These are phyloP conservation scores for Peronospora belbahrii DNA, from an alignment of 352 stramenopile genomes.

Conservation along the genomic window DNA sequence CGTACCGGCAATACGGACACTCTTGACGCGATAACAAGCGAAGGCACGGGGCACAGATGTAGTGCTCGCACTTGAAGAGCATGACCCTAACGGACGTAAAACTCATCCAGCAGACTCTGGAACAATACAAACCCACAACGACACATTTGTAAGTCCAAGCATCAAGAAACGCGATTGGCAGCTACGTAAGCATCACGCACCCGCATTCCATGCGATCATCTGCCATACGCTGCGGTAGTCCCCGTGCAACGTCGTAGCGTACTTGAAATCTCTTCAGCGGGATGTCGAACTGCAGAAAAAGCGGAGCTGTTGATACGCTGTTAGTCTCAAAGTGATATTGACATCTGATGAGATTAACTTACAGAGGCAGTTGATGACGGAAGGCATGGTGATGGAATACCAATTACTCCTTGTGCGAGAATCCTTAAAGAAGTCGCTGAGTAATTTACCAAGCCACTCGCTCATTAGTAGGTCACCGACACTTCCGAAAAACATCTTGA, in stretches of 20 bases:
- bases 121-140: background rate
- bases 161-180: too few relatives aligned
- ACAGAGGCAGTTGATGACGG: too few relatives aligned
- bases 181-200: constrained; percentile 2
- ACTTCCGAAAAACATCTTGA: constrained; percentile 12
- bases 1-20: constrained; percentile 24
- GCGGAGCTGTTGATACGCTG: background rate
- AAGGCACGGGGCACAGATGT: constrained; percentile 23
- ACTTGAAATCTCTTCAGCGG: constrained; percentile 5
- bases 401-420: constrained; percentile 1
- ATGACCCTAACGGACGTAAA: constrained; percentile 12
- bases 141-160: too few relatives aligned
- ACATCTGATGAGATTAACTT: too few relatives aligned
- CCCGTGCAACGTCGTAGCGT: constrained; percentile 1
- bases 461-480: constrained; percentile 19
- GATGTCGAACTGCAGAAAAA: constrained; percentile 17
- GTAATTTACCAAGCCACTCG: constrained; percentile 15
- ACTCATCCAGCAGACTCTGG: constrained; percentile 23
- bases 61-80: constrained; percentile 27
- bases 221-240: constrained; percentile 9
- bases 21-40: constrained; percentile 12
- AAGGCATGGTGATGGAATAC: constrained; percentile 12
- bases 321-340: too few relatives aligned
- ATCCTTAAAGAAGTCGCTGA: constrained; percentile 9
- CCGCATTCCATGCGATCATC: constrained; percentile 24